Evolutionary conservation across 108 stramenopile species (phyloP).

Genomic region (Phaeodactylum tricornutum): DNA sequence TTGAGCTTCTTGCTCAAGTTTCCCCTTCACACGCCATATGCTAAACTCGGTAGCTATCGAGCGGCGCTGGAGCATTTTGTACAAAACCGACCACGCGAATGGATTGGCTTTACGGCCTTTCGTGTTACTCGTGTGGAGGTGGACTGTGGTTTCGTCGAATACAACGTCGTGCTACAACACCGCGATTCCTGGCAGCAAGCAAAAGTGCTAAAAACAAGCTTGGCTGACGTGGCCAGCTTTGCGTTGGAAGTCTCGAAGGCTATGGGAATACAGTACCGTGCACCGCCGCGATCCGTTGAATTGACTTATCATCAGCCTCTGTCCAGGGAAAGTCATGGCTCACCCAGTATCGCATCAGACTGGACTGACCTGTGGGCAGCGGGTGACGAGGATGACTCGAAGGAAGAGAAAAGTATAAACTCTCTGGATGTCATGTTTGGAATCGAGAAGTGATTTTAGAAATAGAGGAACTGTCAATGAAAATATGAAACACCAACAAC

Average conservation of each 20-base stretch:
- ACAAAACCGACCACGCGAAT: conserved; percentile 40
- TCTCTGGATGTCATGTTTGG: too few species aligned
- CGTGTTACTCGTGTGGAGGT: conserved; percentile 40
- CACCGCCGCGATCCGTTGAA: conserved; percentile 57
- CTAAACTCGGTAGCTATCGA: conserved; percentile 40
- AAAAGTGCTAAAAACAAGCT: conserved; percentile 33
- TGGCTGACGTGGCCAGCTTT: conserved; percentile 44
- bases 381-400: too few species aligned
- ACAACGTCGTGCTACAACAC: conserved; percentile 28
- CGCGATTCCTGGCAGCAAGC: conserved; percentile 15
- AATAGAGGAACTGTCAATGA: too few species aligned
- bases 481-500: too few species aligned
- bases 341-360: too few species aligned
- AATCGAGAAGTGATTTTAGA: too few species aligned
- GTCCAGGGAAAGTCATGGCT: too few species aligned
- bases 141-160: conserved; percentile 49
- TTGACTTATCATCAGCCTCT: too few species aligned
- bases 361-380: too few species aligned
- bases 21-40: conserved; percentile 28
- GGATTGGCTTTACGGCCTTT: conserved; percentile 38
- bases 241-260: conserved; percentile 52
- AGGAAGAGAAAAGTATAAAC: too few species aligned
- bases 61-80: conserved; percentile 36
- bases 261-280: conserved; percentile 52
- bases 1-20: conserved; percentile 47